Conservation (phyloP, 208 protist genomes). For the Leishmania braziliensis region DNA sequence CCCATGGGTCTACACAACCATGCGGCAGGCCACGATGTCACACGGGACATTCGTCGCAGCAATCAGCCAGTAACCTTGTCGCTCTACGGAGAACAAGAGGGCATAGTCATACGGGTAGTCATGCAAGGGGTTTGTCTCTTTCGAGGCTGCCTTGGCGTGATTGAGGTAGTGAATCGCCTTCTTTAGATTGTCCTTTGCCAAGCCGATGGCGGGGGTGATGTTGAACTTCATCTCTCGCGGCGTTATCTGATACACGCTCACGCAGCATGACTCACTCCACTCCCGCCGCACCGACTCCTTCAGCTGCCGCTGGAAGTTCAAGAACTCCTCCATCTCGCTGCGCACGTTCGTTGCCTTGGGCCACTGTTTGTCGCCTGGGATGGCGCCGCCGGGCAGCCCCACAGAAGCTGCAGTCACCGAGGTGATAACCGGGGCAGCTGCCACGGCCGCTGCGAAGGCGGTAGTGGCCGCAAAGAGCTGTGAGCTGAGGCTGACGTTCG, state of each 20-base stretch:
- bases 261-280: conserved; percentile 81
- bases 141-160: conserved; percentile 34
- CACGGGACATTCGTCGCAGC: conserved; percentile 88
- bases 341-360: conserved; percentile 26
- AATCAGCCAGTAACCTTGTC: conserved; percentile 88
- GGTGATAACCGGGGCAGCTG: conserved; percentile 6
- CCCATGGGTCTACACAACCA: conserved; percentile 24
- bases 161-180: conserved; percentile 81
- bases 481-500: conserved; percentile 38
- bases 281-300: conserved; percentile 64
- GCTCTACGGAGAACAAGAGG: conserved; percentile 81
- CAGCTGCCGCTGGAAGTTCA: conserved; percentile 38
- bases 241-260: conserved; percentile 89
- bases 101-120: conserved; percentile 90
- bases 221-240: conserved; percentile 90
- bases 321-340: conserved; percentile 42
- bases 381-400: conserved; percentile 4
- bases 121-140: conserved; percentile 81
- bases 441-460: conserved; percentile 25
- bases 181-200: conserved; percentile 77
- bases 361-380: conserved; percentile 27
- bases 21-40: conserved; percentile 88
- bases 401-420: conserved; percentile 3
- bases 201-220: conserved; percentile 65
- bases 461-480: conserved; percentile 35